Percentiles rank a stretch among this genome's conserved stretches.
These are phyloP conservation scores for Ophiobolus disseminans DNA, from an alignment of 2,329 filamentous ascomycete genomes.

Conservation along the genomic window DNA sequence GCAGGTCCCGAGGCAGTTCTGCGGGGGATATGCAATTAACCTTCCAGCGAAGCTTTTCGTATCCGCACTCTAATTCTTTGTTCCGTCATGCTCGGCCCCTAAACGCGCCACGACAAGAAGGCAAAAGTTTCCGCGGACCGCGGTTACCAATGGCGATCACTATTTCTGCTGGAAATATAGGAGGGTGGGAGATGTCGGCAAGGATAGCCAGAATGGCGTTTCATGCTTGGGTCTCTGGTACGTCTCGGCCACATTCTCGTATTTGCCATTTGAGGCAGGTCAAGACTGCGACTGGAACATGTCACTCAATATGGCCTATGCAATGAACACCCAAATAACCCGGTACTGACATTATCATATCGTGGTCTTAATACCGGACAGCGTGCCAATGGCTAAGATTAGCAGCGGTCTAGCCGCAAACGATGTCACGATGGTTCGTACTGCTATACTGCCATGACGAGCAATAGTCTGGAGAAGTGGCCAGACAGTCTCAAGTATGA, in stretches of 20 bases:
- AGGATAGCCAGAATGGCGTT: too few species aligned
- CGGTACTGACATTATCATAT: constrained; percentile 21
- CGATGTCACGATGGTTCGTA: constrained; percentile 22
- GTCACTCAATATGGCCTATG: constrained; percentile 35
- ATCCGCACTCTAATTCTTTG: constrained; percentile 35
- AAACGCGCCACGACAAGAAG: constrained; percentile 9
- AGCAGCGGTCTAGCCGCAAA: constrained; percentile 24
- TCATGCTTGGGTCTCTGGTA: constrained; percentile 3
- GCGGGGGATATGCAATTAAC: constrained; percentile 31
- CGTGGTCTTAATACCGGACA: constrained; percentile 27
- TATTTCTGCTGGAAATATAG: constrained; percentile 3
- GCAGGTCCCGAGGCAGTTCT: constrained; percentile 27
- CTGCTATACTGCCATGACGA: constrained; percentile 18
- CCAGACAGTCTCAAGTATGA: constrained; percentile 16
- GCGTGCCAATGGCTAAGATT: constrained; percentile 33
- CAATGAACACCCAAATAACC: constrained; percentile 19
- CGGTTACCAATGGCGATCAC: constrained; percentile 14
- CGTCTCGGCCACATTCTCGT: constrained; percentile 24
- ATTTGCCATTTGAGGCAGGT: constrained; percentile 14
- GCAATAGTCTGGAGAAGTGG: constrained; percentile 16
- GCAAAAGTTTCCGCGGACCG: constrained; percentile 2
- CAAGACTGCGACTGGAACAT: constrained; percentile 19
- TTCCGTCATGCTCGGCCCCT: constrained; percentile 16
- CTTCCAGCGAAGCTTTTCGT: constrained; percentile 42
- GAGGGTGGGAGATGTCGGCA: too few species aligned